phyloP scores from a whole-genome alignment of 2,329 filamentous ascomycete species.

The Aureobasidium sp. region DNA sequence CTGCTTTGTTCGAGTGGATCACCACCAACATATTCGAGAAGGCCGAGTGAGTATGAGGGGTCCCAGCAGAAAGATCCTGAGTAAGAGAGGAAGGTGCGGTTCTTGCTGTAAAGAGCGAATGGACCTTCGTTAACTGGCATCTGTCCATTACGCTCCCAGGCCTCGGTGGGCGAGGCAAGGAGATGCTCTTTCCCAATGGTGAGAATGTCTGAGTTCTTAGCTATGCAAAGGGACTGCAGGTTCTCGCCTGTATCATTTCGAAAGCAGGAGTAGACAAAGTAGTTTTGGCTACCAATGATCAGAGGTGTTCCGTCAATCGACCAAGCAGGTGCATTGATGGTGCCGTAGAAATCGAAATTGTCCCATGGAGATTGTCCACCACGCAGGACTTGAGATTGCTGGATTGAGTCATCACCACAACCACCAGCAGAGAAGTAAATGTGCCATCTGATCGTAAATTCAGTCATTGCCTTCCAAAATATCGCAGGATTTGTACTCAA shows the following conservation, averaged over 20 bases:
- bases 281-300: constrained; percentile 42
- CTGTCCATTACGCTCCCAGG: constrained; percentile 45
- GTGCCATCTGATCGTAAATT: constrained; percentile 33
- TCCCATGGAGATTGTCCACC: constrained; percentile 50
- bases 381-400: constrained; percentile 47
- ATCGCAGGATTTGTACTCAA: neutral
- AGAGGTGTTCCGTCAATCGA: constrained; percentile 50
- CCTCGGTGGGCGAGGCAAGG: constrained; percentile 45
- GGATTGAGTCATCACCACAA: constrained; percentile 36
- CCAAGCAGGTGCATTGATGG: constrained; percentile 42
- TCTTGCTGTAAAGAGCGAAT: constrained; percentile 47
- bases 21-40: constrained; percentile 48
- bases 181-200: constrained; percentile 43
- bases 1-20: constrained; percentile 40
- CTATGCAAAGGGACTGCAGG: constrained; percentile 38
- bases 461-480: neutral
- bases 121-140: constrained; percentile 51
- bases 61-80: constrained; percentile 54
- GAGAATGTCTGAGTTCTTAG: constrained; percentile 34
- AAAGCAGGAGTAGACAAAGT: constrained; percentile 51
- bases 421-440: constrained; percentile 52
- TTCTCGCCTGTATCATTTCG: constrained; percentile 28
- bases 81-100: constrained; percentile 48
- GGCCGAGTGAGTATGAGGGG: constrained; percentile 46
- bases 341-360: constrained; percentile 42